Percentiles rank a stretch among this genome's conserved stretches.
Evolutionary conservation across 257 asterid species (phyloP).

Genomic region (Penstemon eatonii): DNA sequence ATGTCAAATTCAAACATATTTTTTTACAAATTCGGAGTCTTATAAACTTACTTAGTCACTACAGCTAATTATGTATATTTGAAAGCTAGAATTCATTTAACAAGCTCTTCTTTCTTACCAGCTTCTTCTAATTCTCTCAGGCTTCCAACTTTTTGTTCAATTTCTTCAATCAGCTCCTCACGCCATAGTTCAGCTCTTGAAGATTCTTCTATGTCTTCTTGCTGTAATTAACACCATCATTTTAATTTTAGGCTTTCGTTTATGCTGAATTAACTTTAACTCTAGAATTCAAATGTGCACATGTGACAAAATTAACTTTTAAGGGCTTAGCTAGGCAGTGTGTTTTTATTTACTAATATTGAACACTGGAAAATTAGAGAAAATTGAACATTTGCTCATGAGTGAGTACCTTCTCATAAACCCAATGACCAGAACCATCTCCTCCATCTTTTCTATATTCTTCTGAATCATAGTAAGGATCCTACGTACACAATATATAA

Average conservation of each 20-base stretch:
- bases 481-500: slow-evolving; percentile 44
- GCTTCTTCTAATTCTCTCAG: slow-evolving; percentile 80
- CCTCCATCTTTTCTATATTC: slow-evolving; percentile 80
- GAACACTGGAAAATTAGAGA: too few species aligned
- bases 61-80: not conserved
- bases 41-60: not conserved
- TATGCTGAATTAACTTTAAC: too few species aligned
- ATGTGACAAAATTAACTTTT: too few species aligned
- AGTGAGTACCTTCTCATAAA: slow-evolving; percentile 68
- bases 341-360: too few species aligned
- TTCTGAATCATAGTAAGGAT: slow-evolving; percentile 86
- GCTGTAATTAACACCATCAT: slow-evolving; percentile 42
- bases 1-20: too few species aligned
- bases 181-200: slow-evolving; percentile 70
- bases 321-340: too few species aligned
- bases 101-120: slow-evolving; percentile 51
- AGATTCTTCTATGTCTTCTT: slow-evolving; percentile 76
- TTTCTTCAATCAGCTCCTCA: slow-evolving; percentile 86
- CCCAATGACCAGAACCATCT: slow-evolving; percentile 89
- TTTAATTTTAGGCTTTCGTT: not conserved
- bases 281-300: too few species aligned
- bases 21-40: too few species aligned
- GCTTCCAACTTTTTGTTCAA: slow-evolving; percentile 78
- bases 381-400: not conserved
- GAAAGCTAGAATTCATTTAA: slow-evolving; percentile 34